Percentiles rank a stretch among this genome's conserved stretches.
These are phyloP conservation scores for Pythium sp. DNA, from an alignment of 352 stramenopile species.

Conservation along the genomic window DNA sequence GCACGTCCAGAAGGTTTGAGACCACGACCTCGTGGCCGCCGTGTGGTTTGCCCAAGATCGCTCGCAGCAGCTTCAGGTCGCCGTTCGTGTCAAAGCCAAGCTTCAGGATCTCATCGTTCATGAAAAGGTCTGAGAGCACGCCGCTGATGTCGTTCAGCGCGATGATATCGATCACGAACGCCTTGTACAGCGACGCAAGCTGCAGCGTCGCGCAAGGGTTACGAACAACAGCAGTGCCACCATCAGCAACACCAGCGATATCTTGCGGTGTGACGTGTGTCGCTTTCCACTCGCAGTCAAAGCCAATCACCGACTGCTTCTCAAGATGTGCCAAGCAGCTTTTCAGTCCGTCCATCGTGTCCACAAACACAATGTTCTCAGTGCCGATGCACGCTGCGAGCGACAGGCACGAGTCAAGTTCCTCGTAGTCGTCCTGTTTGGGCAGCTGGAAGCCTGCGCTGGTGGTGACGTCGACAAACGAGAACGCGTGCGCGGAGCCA, in stretches of 20 bases:
- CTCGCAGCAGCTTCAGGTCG: conserved; percentile 55
- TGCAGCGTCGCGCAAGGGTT: conserved; percentile 64
- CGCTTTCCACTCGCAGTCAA: conserved; percentile 81
- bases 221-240: not conserved
- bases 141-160: conserved; percentile 30
- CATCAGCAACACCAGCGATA: not conserved
- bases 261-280: conserved; percentile 25
- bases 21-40: conserved; percentile 30
- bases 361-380: conserved; percentile 56
- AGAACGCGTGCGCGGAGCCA: conserved; percentile 38
- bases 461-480: conserved; percentile 38
- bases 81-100: conserved; percentile 69
- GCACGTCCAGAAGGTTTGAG: conserved; percentile 54
- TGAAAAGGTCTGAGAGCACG: conserved; percentile 42
- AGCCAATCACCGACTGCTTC: conserved; percentile 47
- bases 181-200: conserved; percentile 50
- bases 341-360: conserved; percentile 34
- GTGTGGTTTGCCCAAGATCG: conserved; percentile 29
- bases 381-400: conserved; percentile 39
- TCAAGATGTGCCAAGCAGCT: conserved; percentile 42
- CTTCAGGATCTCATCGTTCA: conserved; percentile 50
- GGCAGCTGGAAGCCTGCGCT: conserved; percentile 20
- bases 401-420: conserved; percentile 43
- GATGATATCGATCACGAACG: conserved; percentile 70
- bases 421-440: conserved; percentile 41